These are phyloP conservation scores for Pyricularia sp. DNA, from an alignment of 2,329 filamentous ascomycete genomes.

Conservation along the genomic window DNA sequence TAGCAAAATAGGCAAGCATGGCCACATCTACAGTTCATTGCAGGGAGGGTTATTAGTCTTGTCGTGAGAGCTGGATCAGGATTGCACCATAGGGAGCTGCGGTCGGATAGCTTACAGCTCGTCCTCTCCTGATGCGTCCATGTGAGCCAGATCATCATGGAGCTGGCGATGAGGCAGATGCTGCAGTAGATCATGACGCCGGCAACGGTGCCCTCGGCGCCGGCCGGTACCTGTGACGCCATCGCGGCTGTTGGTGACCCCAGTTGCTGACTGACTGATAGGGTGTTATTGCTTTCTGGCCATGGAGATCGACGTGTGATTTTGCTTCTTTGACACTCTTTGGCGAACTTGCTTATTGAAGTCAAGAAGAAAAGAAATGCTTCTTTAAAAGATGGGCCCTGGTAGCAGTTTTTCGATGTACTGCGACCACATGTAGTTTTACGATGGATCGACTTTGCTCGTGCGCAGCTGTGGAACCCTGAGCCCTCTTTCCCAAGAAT, in stretches of 20 bases:
- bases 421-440: neutral
- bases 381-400: neutral
- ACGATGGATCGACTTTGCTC: neutral
- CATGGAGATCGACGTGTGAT: neutral
- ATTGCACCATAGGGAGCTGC: no score
- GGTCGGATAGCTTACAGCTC: conserved; percentile 12
- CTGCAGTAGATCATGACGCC: conserved; percentile 9
- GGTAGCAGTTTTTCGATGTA: neutral
- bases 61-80: no score
- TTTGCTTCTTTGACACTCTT: neutral
- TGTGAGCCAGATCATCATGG: conserved; percentile 15
- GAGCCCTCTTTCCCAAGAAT: neutral
- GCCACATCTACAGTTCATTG: conserved; percentile 12
- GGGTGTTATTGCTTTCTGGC: neutral
- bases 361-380: neutral
- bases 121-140: conserved; percentile 15
- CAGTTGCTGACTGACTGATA: neutral
- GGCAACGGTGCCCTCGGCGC: conserved; percentile 11
- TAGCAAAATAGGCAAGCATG: conserved; percentile 12
- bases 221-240: conserved; percentile 12
- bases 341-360: neutral
- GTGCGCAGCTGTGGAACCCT: neutral
- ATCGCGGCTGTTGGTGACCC: conserved; percentile 1
- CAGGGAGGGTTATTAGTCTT: neutral
- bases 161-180: conserved; percentile 8